Evolutionary conservation across 768 basidiomycete species (phyloP).

Genomic region (Neoboletus brunneissimus): DNA sequence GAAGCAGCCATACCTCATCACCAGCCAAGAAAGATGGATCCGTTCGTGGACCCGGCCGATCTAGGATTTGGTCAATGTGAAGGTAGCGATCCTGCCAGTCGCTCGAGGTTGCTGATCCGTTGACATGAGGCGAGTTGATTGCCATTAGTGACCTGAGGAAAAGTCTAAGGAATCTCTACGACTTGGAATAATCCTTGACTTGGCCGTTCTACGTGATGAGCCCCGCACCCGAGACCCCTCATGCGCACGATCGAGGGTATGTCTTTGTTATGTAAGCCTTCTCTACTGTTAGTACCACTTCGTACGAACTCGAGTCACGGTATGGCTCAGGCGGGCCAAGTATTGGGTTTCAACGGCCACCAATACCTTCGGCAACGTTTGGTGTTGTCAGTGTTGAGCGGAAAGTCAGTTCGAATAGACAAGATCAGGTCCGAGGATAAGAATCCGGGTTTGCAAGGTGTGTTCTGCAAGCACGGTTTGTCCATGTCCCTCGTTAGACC

Average conservation of each 20-base stretch:
- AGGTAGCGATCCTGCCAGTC: slow-evolving; percentile 68
- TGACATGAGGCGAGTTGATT: slow-evolving; percentile 22
- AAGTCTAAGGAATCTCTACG: slow-evolving; percentile 15
- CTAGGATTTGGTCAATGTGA: slow-evolving; percentile 83
- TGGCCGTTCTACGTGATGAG: neutral
- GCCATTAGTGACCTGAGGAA: slow-evolving; percentile 23
- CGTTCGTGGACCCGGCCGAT: slow-evolving; percentile 85
- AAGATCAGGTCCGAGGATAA: slow-evolving; percentile 90
- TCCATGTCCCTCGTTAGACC: neutral
- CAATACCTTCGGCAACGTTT: slow-evolving; percentile 80
- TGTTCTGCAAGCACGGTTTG: slow-evolving; percentile 7
- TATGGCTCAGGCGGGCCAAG: slow-evolving; percentile 40
- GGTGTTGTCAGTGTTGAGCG: slow-evolving; percentile 86
- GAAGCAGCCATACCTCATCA: slow-evolving; percentile 54
- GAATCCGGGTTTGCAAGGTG: slow-evolving; percentile 92
- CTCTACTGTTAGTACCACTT: neutral
- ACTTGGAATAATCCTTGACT: neutral
- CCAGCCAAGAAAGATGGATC: slow-evolving; percentile 82
- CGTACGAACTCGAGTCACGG: neutral
- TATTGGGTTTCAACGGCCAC: slow-evolving; percentile 74
- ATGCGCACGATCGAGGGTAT: neutral
- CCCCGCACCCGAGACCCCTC: neutral
- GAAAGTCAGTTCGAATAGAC: slow-evolving; percentile 79
- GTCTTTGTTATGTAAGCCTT: slow-evolving; percentile 27
- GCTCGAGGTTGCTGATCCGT: slow-evolving; percentile 35